Conservation (phyloP, 176 grass and related monocot genomes). For the Eleusine coracana region DNA sequence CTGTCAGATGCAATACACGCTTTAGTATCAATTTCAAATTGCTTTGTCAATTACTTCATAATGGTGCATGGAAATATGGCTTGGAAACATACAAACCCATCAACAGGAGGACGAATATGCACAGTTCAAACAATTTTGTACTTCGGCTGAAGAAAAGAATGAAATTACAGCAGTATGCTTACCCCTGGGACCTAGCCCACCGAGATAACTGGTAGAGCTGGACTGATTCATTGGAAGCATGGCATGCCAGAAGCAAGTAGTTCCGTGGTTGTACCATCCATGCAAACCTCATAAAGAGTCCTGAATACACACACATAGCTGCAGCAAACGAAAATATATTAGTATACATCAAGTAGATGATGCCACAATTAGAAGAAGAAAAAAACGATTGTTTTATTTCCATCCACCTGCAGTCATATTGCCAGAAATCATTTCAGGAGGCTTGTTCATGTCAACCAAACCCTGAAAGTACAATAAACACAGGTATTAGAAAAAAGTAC, state of each 20-base stretch:
- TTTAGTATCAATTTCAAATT: too few relatives aligned
- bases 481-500: background rate
- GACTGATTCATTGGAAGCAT: slow-evolving; percentile 82
- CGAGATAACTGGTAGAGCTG: slow-evolving; percentile 82
- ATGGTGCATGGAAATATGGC: too few relatives aligned
- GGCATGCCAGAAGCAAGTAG: slow-evolving; percentile 79
- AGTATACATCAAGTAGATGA: slow-evolving; percentile 4
- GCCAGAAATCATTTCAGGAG: slow-evolving; percentile 84
- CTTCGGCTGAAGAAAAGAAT: background rate
- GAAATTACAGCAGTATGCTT: slow-evolving; percentile 12
- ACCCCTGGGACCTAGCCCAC: slow-evolving; percentile 70
- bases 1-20: slow-evolving; percentile 10
- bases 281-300: slow-evolving; percentile 84
- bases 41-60: too few relatives aligned
- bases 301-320: slow-evolving; percentile 87
- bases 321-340: slow-evolving; percentile 20
- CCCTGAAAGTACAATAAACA: slow-evolving; percentile 51
- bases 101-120: too few relatives aligned
- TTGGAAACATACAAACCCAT: too few relatives aligned
- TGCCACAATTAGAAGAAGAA: too few relatives aligned
- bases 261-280: slow-evolving; percentile 91
- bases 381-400: too few relatives aligned
- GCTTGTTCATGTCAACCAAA: slow-evolving; percentile 76
- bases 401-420: slow-evolving; percentile 78
- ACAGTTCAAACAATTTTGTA: too few relatives aligned